Percentiles rank a stretch among this genome's conserved stretches.
Evolutionary conservation across 2,329 filamentous ascomycete genomes (phyloP).

Genomic region (Aspergillus eucalypticola): DNA sequence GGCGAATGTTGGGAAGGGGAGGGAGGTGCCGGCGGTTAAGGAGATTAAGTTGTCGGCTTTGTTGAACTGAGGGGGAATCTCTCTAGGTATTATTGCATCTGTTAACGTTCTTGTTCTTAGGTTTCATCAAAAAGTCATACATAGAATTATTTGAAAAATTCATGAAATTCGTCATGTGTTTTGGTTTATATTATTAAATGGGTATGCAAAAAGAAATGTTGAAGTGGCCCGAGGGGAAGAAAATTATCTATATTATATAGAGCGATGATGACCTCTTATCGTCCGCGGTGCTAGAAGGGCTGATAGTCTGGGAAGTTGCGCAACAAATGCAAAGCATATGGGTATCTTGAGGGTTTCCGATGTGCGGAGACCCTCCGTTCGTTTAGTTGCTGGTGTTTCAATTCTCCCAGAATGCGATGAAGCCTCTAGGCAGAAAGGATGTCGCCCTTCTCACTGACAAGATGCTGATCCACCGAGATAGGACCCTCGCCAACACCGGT

Average conservation of each 20-base stretch:
- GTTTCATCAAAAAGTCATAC: slow-evolving; percentile 2
- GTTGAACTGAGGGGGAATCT: slow-evolving; percentile 27
- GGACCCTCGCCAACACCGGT: slow-evolving; percentile 92
- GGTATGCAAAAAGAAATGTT: not conserved
- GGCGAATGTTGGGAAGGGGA: slow-evolving; percentile 37
- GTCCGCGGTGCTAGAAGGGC: not conserved
- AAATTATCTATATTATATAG: not conserved
- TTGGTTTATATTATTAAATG: not conserved
- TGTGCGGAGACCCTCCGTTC: not conserved
- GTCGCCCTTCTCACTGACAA: slow-evolving; percentile 69
- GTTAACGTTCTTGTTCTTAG: not conserved
- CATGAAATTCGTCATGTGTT: not conserved
- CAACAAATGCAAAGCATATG: not conserved
- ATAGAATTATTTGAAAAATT: not conserved
- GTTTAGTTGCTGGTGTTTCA: not conserved
- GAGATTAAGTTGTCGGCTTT: slow-evolving; percentile 43
- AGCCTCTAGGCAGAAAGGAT: slow-evolving; percentile 28
- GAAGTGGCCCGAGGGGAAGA: not conserved
- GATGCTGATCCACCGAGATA: slow-evolving; percentile 71
- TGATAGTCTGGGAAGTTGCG: not conserved
- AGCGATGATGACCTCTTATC: not conserved
- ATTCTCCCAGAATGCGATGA: not conserved
- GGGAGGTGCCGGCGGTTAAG: slow-evolving; percentile 56
- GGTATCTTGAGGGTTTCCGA: slow-evolving; percentile 8
- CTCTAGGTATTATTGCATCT: not conserved